Evolutionary conservation across 1,139 yeast species (phyloP).

Genomic region (Groenewaldozyma auringiensis): DNA sequence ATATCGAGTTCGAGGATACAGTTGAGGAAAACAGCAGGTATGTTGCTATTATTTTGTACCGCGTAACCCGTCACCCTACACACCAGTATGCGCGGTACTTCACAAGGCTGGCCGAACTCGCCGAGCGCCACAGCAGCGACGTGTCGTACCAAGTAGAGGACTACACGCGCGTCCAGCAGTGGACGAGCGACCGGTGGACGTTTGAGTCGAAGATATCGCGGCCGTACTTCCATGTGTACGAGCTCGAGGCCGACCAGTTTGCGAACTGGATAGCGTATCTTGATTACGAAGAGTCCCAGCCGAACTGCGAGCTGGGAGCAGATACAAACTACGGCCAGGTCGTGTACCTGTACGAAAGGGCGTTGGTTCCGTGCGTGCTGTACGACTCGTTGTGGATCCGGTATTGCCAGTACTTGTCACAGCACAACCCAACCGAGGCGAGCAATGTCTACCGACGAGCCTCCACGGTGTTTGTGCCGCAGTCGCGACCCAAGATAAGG

Average conservation of each 20-base stretch:
- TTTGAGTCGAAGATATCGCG: conserved; percentile 52
- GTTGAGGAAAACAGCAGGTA: conserved; percentile 22
- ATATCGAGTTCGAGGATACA: conserved; percentile 49
- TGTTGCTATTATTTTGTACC: conserved; percentile 16
- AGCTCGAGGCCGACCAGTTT: conserved; percentile 43
- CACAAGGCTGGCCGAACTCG: conserved; percentile 25
- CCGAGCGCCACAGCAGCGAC: conserved; percentile 16
- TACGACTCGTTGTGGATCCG: conserved; percentile 58
- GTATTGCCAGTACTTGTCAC: conserved; percentile 41
- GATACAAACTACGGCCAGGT: conserved; percentile 25
- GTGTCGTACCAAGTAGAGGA: conserved; percentile 34
- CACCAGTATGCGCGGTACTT: conserved; percentile 63
- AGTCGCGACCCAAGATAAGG: conserved; percentile 28
- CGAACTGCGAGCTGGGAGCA: conserved; percentile 8
- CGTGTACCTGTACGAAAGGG: conserved; percentile 43
- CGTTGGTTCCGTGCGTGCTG: conserved; percentile 43
- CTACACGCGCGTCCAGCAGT: conserved; percentile 54
- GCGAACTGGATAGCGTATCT: conserved; percentile 57
- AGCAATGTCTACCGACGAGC: conserved; percentile 30
- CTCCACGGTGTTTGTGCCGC: conserved; percentile 27
- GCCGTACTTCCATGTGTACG: conserved; percentile 45
- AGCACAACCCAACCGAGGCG: conserved; percentile 20
- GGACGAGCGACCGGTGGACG: conserved; percentile 52
- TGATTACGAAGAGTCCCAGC: conserved; percentile 41
- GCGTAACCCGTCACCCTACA: conserved; percentile 60